Conservation (phyloP, 768 basidiomycete genomes). For the Agrocybe praecox region DNA sequence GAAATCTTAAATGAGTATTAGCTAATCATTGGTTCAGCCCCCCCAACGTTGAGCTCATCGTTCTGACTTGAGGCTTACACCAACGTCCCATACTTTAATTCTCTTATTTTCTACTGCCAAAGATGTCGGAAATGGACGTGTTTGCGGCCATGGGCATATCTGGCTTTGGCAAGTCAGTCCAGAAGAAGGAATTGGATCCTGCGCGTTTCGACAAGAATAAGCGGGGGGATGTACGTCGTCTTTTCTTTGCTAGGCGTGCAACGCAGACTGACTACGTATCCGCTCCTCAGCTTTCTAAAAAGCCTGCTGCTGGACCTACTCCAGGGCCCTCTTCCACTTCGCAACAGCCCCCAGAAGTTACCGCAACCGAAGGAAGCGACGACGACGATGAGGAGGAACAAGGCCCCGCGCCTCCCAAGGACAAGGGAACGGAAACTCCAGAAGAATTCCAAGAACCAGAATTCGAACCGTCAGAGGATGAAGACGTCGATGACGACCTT, state of each 20-base stretch:
- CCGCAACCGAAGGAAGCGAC: slow-evolving; percentile 2
- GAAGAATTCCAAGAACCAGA: slow-evolving; percentile 48
- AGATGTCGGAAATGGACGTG: slow-evolving; percentile 61
- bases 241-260: slow-evolving; percentile 4
- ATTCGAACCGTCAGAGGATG: slow-evolving; percentile 58
- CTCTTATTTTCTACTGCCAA: not conserved
- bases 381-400: slow-evolving; percentile 26
- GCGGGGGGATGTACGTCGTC: slow-evolving; percentile 43
- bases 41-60: not conserved
- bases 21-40: slow-evolving; percentile 9
- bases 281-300: slow-evolving; percentile 2
- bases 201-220: slow-evolving; percentile 78
- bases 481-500: slow-evolving; percentile 52
- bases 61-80: not conserved
- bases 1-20: slow-evolving; percentile 8
- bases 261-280: slow-evolving; percentile 5
- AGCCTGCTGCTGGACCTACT: slow-evolving; percentile 12
- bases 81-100: not conserved
- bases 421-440: slow-evolving; percentile 13
- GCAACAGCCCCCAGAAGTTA: slow-evolving; percentile 6
- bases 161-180: slow-evolving; percentile 77
- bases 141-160: slow-evolving; percentile 83
- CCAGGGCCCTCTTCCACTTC: slow-evolving; percentile 18
- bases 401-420: slow-evolving; percentile 26
- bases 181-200: slow-evolving; percentile 73